Evolutionary conservation across 306 rosid genomes (phyloP).

Genomic region (Prunus davidiana): DNA sequence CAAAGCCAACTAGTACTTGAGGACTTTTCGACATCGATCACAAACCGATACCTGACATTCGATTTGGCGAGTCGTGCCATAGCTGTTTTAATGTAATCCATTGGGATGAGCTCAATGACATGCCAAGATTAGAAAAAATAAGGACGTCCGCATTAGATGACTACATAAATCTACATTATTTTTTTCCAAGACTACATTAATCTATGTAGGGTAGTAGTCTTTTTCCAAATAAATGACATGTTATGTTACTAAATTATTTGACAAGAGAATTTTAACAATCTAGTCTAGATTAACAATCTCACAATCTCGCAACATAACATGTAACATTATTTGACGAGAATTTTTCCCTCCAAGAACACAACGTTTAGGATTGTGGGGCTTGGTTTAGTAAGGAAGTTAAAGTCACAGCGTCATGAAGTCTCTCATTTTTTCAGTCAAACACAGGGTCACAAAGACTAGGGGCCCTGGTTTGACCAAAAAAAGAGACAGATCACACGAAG

Average conservation of each 20-base stretch:
- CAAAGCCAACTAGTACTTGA: conserved; percentile 21
- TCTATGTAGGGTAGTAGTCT: neutral
- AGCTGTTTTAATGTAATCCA: conserved; percentile 71
- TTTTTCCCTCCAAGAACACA: too few species aligned
- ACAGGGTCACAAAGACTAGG: neutral
- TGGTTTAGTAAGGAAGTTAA: neutral
- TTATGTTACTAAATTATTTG: too few species aligned
- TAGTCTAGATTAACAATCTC: neutral
- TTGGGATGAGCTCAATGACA: conserved; percentile 67
- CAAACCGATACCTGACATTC: conserved; percentile 82
- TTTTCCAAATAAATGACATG: neutral
- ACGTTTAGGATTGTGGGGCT: too few species aligned
- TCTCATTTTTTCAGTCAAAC: too few species aligned
- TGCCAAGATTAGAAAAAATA: too few species aligned
- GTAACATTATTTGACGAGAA: neutral
- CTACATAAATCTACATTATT: too few species aligned
- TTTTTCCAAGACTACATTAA: too few species aligned
- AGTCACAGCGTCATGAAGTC: neutral
- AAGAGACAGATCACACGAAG: neutral
- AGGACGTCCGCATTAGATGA: too few species aligned
- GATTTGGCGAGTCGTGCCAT: conserved; percentile 68
- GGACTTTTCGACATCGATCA: conserved; percentile 77
- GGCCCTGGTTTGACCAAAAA: neutral
- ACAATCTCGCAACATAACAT: neutral
- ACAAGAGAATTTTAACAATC: too few species aligned